phyloP scores from a whole-genome alignment of 495 filamentous ascomycete species.

The Talaromyces trachyspermus region DNA sequence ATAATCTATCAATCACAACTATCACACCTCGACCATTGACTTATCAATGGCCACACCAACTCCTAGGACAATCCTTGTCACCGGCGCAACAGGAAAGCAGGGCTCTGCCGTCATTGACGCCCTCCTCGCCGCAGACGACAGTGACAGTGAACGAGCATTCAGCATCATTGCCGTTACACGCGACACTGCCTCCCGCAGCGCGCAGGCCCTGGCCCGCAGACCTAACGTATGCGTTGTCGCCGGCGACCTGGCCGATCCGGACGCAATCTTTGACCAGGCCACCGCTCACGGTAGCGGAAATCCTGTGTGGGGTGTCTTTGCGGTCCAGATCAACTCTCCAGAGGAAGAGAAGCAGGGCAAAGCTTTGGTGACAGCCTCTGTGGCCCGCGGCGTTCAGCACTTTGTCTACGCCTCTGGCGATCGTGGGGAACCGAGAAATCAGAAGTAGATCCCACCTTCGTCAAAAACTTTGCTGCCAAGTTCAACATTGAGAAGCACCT shows the following conservation, averaged over 20 bases:
- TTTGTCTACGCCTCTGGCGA: constrained; percentile 66
- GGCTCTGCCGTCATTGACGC: constrained; percentile 54
- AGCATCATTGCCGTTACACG: constrained; percentile 67
- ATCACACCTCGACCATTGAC: neutral
- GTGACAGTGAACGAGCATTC: constrained; percentile 21
- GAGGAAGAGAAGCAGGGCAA: constrained; percentile 55
- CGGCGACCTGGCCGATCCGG: constrained; percentile 47
- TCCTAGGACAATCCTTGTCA: constrained; percentile 43
- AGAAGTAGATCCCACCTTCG: constrained; percentile 46
- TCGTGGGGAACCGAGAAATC: constrained; percentile 52
- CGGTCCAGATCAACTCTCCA: constrained; percentile 30
- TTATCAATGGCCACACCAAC: constrained; percentile 7
- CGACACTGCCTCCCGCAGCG: constrained; percentile 44
- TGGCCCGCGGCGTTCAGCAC: constrained; percentile 49
- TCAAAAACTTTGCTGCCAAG: constrained; percentile 59
- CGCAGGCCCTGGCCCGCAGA: constrained; percentile 41
- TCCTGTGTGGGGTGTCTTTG: constrained; percentile 47
- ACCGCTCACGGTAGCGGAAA: constrained; percentile 25
- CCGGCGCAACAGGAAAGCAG: constrained; percentile 69
- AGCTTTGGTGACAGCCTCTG: constrained; percentile 48
- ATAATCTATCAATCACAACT: too few species aligned
- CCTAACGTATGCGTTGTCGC: constrained; percentile 45
- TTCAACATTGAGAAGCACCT: constrained; percentile 59
- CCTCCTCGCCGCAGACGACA: constrained; percentile 35
- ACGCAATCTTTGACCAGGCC: constrained; percentile 44